phyloP scores from a whole-genome alignment of 176 grass and related monocot genomes.

The Lolium multiflorum region DNA sequence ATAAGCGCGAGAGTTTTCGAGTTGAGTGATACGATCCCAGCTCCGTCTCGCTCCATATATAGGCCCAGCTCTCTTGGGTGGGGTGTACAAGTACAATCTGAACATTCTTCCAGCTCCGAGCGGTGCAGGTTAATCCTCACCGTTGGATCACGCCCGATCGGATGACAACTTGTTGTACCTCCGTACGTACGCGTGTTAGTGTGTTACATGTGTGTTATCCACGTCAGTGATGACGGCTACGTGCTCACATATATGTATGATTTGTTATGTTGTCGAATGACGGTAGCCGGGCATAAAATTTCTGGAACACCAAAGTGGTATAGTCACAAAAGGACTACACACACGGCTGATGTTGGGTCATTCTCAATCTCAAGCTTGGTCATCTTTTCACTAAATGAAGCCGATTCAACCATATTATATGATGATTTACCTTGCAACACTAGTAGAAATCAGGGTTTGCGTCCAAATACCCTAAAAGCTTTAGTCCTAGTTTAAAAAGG shows the following conservation, averaged over 20 bases:
- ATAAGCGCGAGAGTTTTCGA: not conserved
- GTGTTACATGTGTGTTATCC: not conserved
- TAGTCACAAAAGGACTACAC: not conserved
- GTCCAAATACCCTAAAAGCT: no score
- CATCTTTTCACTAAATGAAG: not conserved
- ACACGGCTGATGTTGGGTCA: not conserved
- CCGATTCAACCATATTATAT: no score
- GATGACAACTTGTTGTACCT: not conserved
- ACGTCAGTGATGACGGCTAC: slow-evolving; percentile 17
- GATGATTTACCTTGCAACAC: no score
- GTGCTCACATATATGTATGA: not conserved
- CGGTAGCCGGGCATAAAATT: not conserved
- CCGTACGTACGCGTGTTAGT: not conserved
- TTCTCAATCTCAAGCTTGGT: not conserved
- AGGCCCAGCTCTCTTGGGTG: not conserved
- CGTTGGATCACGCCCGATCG: no score
- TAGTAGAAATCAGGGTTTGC: no score
- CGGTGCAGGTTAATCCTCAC: not conserved
- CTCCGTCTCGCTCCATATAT: slow-evolving; percentile 11
- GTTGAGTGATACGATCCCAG: not conserved
- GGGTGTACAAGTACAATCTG: not conserved
- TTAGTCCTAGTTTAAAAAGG: no score
- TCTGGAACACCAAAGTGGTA: not conserved
- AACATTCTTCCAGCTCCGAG: not conserved
- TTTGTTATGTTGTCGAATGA: not conserved